Evolutionary conservation across 768 basidiomycete genomes (phyloP), one percentile per base, ranked within the genome.

Genomic region (Lentinula detonsa): DNA sequence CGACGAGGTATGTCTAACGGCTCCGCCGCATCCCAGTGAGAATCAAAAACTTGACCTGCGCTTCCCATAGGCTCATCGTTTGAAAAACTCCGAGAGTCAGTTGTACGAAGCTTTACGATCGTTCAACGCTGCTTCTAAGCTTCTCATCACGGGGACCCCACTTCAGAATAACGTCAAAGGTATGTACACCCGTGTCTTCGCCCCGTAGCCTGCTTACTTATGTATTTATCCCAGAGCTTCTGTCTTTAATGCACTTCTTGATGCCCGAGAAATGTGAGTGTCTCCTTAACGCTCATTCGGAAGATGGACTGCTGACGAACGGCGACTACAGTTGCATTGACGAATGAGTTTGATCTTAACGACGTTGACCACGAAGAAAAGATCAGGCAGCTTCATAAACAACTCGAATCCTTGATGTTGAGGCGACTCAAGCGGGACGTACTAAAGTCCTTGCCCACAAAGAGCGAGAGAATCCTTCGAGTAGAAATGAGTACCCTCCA

Each of bases 141-240:
- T 99, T 60, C 85, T 99, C 67, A 98, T 99, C 71, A 99, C 97
- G 1, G 97, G 97, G 15, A 99, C 97, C 2, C 97, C 97, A 28
- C 78, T 99, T 59, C 97, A 99, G 73, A 99, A 99, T 77, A 99
- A 97, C 70, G 96, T 99, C 67, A 98, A 94, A 80, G 95, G 95
- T 94, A 66, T 48, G 79, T 68, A 33, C 23, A 7, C 28, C 57
- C 46, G 18, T 45, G 40, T 31, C 55, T 51, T 28, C 21, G n/a
- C 42, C 42, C 37, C 9, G 4, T 62, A 65, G 56, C 45, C 62
- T 66, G 45, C 65, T 51, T 54, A 60, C 18, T 57, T 43, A 53
- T 53, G 57, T 21, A 13, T 52, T 6, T 57, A 50, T 58, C 6
- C 28, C 69, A 97, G 97, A 99, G 73, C 76, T 99, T 39, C 79